These are phyloP conservation scores for Stephania japonica DNA, from an alignment of 164 flowering plant genomes.

Conservation along the genomic window DNA sequence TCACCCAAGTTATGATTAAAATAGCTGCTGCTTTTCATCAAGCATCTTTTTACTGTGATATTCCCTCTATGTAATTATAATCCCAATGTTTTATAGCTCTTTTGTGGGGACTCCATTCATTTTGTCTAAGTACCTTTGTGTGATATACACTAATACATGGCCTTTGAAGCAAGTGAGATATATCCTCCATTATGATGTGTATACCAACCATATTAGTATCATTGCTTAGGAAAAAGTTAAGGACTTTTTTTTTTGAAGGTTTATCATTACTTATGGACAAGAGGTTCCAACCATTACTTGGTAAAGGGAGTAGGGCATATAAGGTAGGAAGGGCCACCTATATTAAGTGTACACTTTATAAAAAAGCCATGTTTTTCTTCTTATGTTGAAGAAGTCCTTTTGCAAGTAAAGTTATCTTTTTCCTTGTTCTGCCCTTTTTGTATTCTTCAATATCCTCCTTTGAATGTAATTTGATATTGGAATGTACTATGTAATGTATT, in stretches of 20 bases:
- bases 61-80: neutral
- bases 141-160: neutral
- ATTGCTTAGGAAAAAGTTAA: neutral
- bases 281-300: neutral
- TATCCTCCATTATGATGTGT: neutral
- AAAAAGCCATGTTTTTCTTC: neutral
- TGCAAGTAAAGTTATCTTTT: neutral
- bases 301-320: neutral
- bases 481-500: no score
- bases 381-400: neutral
- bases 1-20: conserved; percentile 1
- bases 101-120: no score
- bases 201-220: neutral
- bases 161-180: neutral
- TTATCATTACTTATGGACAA: neutral
- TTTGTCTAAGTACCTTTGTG: neutral
- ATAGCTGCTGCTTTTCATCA: neutral
- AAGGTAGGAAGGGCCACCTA: neutral
- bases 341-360: neutral
- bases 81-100: neutral
- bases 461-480: no score
- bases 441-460: no score
- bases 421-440: neutral
- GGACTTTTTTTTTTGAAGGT: neutral
- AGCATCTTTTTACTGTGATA: neutral